Base-by-base conservation (phyloP, 768 basidiomycete species). In the Asterophora lycoperdoides region DNA sequence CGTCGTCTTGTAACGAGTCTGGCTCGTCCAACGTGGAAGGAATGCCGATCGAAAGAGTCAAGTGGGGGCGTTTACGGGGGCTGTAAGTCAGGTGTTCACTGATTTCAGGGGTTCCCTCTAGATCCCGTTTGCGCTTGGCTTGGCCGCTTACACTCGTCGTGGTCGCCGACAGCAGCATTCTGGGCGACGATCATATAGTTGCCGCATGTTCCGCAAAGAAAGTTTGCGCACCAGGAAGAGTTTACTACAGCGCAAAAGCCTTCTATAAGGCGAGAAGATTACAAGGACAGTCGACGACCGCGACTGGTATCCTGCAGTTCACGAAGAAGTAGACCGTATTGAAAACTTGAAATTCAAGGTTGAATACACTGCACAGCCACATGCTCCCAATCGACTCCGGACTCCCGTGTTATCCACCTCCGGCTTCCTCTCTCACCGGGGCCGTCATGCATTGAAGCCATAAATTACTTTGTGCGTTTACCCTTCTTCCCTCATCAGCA, bases 21-120 rank as follows among this genome's bases (percentile, higher is more conserved):
- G 13, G 19, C 40, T 11, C 19, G 32, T 51, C 43, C 17, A 33
- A 43, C 18, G 28, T 26, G 26, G 50, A 23, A 15, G 59, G 56
- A 33, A 59, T 57, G 15, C 45, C 51, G 30, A 61, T 56, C 18
- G 40, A 35, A 14, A 63, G 48, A 37, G 51, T 48, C 10, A 61
- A 47, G 15, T 44, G 51, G 29, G 41, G 46, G 15, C 54, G 53
- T 46, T 60, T 63, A 14, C 29, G 37, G 32, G 30, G 29, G 14
- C 14, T 46, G 15, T 0, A 6, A 4, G 28, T 20, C 20, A 15
- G 26, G 17, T 26, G 15, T 28, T 14, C 19, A 14, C 3, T 36
- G 4, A 23, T 5, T 39, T 45, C 26, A 17, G 48, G 40, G 37
- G 41, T 47, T 34, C 7, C 13, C 8, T 29, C 35, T 23, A 20